These are phyloP conservation scores for Pleurotus cornucopiae DNA, from an alignment of 768 basidiomycete species.

Conservation along the genomic window DNA sequence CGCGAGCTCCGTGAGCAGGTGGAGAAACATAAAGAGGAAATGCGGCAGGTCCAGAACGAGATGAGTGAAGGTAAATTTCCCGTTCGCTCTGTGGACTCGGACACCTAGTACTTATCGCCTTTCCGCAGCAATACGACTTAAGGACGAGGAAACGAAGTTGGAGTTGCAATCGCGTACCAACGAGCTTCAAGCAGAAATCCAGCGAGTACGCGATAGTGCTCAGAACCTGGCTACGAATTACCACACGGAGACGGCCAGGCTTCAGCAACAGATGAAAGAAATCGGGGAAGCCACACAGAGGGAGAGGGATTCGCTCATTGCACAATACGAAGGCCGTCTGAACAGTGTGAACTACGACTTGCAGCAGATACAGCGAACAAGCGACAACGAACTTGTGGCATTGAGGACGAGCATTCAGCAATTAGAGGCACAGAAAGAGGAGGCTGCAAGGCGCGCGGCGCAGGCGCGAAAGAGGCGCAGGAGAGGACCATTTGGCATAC, in stretches of 20 bases:
- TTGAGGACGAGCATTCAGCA: slow-evolving; percentile 9
- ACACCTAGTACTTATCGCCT: not conserved
- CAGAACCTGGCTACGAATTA: slow-evolving; percentile 36
- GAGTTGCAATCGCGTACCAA: slow-evolving; percentile 31
- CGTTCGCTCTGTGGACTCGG: not conserved
- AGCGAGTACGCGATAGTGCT: slow-evolving; percentile 34
- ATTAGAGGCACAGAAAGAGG: not conserved
- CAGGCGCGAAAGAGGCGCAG: too few species aligned
- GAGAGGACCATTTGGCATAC: too few species aligned
- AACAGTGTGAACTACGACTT: slow-evolving; percentile 15
- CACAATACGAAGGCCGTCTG: slow-evolving; percentile 14
- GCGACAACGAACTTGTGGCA: slow-evolving; percentile 13
- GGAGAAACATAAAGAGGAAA: slow-evolving; percentile 11
- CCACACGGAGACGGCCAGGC: slow-evolving; percentile 26
- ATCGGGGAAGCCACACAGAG: slow-evolving; percentile 16
- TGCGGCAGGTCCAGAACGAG: slow-evolving; percentile 12
- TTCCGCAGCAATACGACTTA: slow-evolving; percentile 19
- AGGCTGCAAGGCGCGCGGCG: too few species aligned
- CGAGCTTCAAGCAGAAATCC: slow-evolving; percentile 35
- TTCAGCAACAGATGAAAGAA: slow-evolving; percentile 25
- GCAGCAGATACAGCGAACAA: slow-evolving; percentile 1
- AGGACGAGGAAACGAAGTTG: slow-evolving; percentile 41
- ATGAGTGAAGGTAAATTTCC: slow-evolving; percentile 8
- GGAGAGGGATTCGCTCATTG: slow-evolving; percentile 11
- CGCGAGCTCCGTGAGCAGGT: slow-evolving; percentile 10